phyloP scores from a whole-genome alignment of 352 stramenopile genomes.

The Phytopythium chamaehyphon region DNA sequence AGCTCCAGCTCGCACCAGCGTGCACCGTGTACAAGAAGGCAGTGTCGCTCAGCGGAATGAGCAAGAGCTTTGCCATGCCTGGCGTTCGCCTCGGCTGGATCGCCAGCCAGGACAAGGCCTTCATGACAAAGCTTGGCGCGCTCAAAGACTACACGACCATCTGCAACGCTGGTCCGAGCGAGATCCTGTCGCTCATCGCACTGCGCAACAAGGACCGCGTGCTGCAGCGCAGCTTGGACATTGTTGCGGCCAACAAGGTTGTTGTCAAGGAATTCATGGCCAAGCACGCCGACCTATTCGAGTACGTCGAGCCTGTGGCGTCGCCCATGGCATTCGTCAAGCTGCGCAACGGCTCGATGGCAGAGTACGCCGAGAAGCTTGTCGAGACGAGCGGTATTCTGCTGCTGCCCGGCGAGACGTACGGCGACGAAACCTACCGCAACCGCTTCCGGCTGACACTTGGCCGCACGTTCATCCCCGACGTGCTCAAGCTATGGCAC shows the following conservation, averaged over 20 bases:
- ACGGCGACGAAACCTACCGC: constrained; percentile 14
- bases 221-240: constrained; percentile 14
- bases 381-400: constrained; percentile 29
- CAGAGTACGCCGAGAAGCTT: constrained; percentile 24
- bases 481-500: constrained; percentile 24
- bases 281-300: constrained; percentile 27
- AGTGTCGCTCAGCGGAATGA: constrained; percentile 50
- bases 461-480: constrained; percentile 23
- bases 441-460: constrained; percentile 32
- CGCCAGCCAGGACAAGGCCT: constrained; percentile 22
- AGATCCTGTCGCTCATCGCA: constrained; percentile 59
- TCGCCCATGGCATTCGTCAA: constrained; percentile 36
- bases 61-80: constrained; percentile 50
- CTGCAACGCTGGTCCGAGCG: constrained; percentile 43
- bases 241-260: constrained; percentile 12
- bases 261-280: constrained; percentile 31
- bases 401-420: constrained; percentile 30
- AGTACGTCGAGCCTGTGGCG: constrained; percentile 23
- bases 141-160: constrained; percentile 81
- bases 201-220: constrained; percentile 38
- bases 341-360: constrained; percentile 7
- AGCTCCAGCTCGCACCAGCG: constrained; percentile 21
- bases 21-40: constrained; percentile 40
- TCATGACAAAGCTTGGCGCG: constrained; percentile 26
- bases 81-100: constrained; percentile 63